Evolutionary conservation across 2,329 filamentous ascomycete genomes (phyloP), one percentile per base, ranked within the genome.

Genomic region (Phialemoniopsis sp.): DNA sequence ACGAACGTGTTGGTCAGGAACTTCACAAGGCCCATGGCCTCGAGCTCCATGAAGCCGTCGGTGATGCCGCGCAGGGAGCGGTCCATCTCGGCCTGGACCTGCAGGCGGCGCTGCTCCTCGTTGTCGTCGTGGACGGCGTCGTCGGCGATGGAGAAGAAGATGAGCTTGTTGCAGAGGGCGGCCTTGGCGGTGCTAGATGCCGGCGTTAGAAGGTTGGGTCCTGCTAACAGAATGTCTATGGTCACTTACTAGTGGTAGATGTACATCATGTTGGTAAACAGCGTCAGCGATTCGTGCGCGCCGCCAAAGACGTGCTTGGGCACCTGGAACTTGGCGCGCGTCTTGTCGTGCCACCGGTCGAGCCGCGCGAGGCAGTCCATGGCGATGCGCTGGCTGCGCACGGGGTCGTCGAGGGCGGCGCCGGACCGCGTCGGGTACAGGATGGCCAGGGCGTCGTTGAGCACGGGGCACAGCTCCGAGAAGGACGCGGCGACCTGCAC

Each of bases 401-500:
- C 6, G 6, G 21, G 21, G 21, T 26, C 10, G 21, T 26, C 21
- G 10, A 34, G 18, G 6, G 14, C 18, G 13, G 33, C 18, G 14
- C 14, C 13, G 10, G 18, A 8, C n/a, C 14, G 14, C 17, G 13
- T 19, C 13, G 33, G 15, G 18, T 34, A 34, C 13, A 34, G 33
- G 7, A 34, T 13, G 13, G 14, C 17, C 15, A 34, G 33, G 15
- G 13, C 17, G 33, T 34, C 33, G 13, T 34, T 34, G 30, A 39
- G 37, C 10, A 26, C 30, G 8, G 45, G 29, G 30, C 40, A 46
- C 13, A 50, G 42, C 17, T 46, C 39, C 18, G 44, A 36, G 12
- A 50, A 32, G 34, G 44, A 37, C 15, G 43, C 36, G 10, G 43
- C 31, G 8, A 50, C 43, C 13, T 45, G 46, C 16, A 46, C 37